Evolutionary conservation across 2,329 filamentous ascomycete species (phyloP), one percentile per base, ranked within the genome.

Genomic region (Penicillium sp.): DNA sequence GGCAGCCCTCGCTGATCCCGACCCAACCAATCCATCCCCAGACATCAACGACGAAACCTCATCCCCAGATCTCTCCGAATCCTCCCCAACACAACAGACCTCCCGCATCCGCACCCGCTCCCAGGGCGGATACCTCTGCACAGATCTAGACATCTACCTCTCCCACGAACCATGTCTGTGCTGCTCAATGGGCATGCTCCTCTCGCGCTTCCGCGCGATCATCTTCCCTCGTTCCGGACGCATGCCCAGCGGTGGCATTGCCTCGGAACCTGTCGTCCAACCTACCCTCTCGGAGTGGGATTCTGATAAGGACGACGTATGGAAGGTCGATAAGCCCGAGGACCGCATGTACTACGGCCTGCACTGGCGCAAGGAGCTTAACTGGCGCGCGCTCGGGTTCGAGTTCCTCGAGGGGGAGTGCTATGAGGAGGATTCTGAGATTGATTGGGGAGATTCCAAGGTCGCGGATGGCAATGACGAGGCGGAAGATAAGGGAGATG

Each of bases 101-200:
- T 78, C 80, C 34, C 89, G 91, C 10, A 78, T 94, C 37, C 85
- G 89, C n/a, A 79, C 83, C 2, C 79, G 90, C 57, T 90, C 95
- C 73, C 68, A 89, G 35, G 90, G 92, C 66, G 94, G 94, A 55
- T 99, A 99, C 74, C 86, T 99, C 20, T 98, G 94, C 78, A 92
- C 96, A 66, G 91, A 92, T 56, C 84, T 99, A 34, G 94, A 98
- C 76, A 85, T 99, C 58, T 98, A 97, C 78, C 83, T 96, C 61
- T 96, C 93, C 2, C 93, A 98, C 72, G 95, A 99, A 78, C 95
- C 95, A 5, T 99, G 95, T 73, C 86, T 96, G 61, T 96, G 96
- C 86, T 99, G 95, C 78, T 92, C 90, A 38, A 98, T 98, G 95
- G 95, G 91, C 1, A 90, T 98, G 67, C 83, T 98, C 22, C 93